Evolutionary conservation across 1,139 yeast species (phyloP).

Genomic region (Ogataea hybrid): DNA sequence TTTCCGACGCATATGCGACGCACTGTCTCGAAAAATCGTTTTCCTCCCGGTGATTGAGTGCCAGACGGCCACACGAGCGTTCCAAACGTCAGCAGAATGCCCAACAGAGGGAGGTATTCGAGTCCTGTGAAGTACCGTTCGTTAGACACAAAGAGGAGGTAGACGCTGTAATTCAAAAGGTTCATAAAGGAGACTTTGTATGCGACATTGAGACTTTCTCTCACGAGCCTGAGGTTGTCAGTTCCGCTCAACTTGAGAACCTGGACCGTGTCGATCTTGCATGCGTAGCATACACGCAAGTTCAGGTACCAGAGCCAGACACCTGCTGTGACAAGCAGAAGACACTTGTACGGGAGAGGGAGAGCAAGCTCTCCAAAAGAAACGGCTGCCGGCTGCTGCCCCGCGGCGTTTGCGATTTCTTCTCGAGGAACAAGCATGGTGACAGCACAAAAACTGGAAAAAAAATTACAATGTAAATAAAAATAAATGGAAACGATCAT

Average conservation of each 20-base stretch:
- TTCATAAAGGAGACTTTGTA: conserved; percentile 30
- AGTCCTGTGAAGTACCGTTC: conserved; percentile 16
- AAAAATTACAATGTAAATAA: not conserved
- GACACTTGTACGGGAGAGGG: conserved; percentile 50
- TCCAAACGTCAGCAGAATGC: conserved; percentile 20
- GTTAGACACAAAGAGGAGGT: conserved; percentile 22
- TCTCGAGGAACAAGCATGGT: conserved; percentile 7
- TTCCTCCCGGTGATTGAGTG: conserved; percentile 37
- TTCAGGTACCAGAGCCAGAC: conserved; percentile 51
- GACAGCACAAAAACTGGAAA: conserved; percentile 2
- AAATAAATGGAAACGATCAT: not conserved
- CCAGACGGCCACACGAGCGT: conserved; percentile 21
- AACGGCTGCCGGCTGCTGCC: conserved; percentile 2
- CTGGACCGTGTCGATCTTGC: conserved; percentile 40
- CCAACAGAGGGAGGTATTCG: conserved; percentile 29
- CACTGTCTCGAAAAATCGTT: conserved; percentile 46
- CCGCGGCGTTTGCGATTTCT: conserved; percentile 1
- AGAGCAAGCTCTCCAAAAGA: conserved; percentile 35
- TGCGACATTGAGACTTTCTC: conserved; percentile 26
- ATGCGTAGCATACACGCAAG: conserved; percentile 35
- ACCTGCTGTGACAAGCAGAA: conserved; percentile 42
- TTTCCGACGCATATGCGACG: conserved; percentile 55
- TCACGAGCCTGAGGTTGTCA: conserved; percentile 22
- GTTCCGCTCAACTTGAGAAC: conserved; percentile 36
- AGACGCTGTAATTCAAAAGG: conserved; percentile 29